These are phyloP conservation scores for Zostera marina DNA, from an alignment of 116 monocot genomes.

Conservation along the genomic window DNA sequence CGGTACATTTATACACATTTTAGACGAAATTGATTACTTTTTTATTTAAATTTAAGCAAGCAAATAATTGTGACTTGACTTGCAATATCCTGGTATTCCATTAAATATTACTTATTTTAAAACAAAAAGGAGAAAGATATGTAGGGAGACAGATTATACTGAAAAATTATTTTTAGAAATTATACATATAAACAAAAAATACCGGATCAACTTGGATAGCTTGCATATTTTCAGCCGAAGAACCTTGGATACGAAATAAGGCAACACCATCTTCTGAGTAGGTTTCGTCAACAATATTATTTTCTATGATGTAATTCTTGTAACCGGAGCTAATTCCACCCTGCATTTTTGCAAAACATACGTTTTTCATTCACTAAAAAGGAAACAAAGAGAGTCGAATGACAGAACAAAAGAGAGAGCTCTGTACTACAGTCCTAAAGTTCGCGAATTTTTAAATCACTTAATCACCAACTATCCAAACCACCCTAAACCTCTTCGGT, in stretches of 20 bases:
- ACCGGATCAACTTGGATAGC: constrained; percentile 89
- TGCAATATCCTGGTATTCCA: too few species aligned
- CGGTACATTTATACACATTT: too few species aligned
- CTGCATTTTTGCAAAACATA: constrained; percentile 16
- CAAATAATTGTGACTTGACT: too few species aligned
- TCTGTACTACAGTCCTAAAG: too few species aligned
- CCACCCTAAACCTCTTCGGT: too few species aligned
- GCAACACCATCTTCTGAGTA: constrained; percentile 62
- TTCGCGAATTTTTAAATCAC: too few species aligned
- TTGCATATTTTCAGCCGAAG: constrained; percentile 87
- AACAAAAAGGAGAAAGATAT: not conserved
- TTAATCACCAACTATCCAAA: too few species aligned
- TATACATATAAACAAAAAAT: constrained; percentile 7
- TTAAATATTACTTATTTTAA: too few species aligned
- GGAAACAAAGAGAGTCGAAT: too few species aligned
- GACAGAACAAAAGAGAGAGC: too few species aligned
- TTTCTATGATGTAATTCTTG: constrained; percentile 55
- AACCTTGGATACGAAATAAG: constrained; percentile 77
- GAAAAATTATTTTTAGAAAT: not conserved
- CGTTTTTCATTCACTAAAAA: not conserved
- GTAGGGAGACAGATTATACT: not conserved
- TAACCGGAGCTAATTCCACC: constrained; percentile 81
- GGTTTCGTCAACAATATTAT: constrained; percentile 39
- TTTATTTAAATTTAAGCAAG: too few species aligned
- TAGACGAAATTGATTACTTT: too few species aligned